Base-by-base conservation (phyloP, 305 asterid genomes). In the Fraxinus ornus region DNA sequence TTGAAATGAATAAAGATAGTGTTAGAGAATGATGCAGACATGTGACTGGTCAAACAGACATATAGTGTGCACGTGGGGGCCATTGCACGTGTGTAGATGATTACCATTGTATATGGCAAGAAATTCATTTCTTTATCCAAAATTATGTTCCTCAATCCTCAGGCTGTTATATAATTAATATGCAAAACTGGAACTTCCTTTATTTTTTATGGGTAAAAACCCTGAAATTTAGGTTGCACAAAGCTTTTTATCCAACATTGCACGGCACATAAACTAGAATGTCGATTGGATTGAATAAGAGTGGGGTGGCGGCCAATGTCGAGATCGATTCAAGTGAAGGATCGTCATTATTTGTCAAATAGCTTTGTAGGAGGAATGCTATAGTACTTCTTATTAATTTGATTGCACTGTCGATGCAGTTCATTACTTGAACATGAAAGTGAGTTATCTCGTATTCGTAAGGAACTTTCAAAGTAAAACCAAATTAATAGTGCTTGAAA, bases 21-120 rank as follows among this genome's bases (percentile, higher is more conserved):
- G 91, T 88, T 86, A 88, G 88, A 77, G 86, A 81, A 84, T 81
- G 93, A 88, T 82, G 83, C 83, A 57, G 92, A 89, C 91, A 77
- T 86, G 33, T 64, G 83, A 80, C 64, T 79, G 85, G 90, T 90
- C 92, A 86, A 89, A 87, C 91, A 83, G 91, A 90, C 93, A 90
- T 4, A 32, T 44, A 62, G 81, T 86, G 85, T 79, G 86, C 89
- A 89, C 88, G 87, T 90, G 89, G 93, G 4, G 4, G 49, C 93
- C 90, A 21, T 72, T 84, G 84, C 93, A 89, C 93, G 92, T 88
- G 90, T 85, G 88, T 37, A 71, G 80, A 86, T 86, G 80, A 86
- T 86, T 82, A 83, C 66, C 10, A 81, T 64, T 7, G 24, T 55
- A 55, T 6, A 7, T 55, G 24, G 10, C 66, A n/a, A 55, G 66